Base-by-base conservation (phyloP, 768 basidiomycete species). In the Boletus huronensis region DNA sequence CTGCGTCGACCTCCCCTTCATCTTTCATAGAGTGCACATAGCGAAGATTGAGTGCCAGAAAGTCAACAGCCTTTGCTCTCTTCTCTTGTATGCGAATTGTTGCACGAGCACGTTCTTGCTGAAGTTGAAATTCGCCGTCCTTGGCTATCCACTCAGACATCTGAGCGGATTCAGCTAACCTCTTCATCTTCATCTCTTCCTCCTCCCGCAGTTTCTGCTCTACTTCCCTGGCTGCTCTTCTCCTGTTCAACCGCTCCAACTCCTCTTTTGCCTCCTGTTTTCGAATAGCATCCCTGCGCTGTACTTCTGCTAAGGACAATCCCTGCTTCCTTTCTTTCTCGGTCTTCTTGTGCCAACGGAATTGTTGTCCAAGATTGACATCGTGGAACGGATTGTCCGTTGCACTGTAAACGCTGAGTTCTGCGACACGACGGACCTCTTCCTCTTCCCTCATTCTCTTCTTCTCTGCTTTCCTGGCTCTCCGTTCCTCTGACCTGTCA, bases 361-460 rank as follows among this genome's bases (percentile, higher is more conserved):
- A 99, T 69, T 95, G 93, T 67, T 98, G 92, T 21, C 87, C 88
- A 31, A 98, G 86, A 70, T 98, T 98, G 58, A 92, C 87, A 64
- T 98, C 97, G 73, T 97, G 93, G 77, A 98, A 99, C 0, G 97
- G 97, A 66, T 98, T 99, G 78, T 98, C 95, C 13, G 87, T 85
- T 44, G 94, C 91, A 61, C 93, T 94, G 77, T 98, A 98, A 60
- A 97, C 88, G 60, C 93, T 95, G 40, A 98, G 81, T 72, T 98
- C 96, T 10, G 93, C 93, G 16, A 97, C 87, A 62, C 89, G 87
- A 26, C 95, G 86, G 23, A 90, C 88, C 65, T 97, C 93, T 63
- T 96, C 94, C 60, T 93, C 91, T 53, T 91, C 89, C 59, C 76
- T 83, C 40, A 84, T 80, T 32, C 88, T 81, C 66, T 83, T 88